phyloP scores from a whole-genome alignment of 73 alveolate genomes.

The Paramecium octaurelia region DNA sequence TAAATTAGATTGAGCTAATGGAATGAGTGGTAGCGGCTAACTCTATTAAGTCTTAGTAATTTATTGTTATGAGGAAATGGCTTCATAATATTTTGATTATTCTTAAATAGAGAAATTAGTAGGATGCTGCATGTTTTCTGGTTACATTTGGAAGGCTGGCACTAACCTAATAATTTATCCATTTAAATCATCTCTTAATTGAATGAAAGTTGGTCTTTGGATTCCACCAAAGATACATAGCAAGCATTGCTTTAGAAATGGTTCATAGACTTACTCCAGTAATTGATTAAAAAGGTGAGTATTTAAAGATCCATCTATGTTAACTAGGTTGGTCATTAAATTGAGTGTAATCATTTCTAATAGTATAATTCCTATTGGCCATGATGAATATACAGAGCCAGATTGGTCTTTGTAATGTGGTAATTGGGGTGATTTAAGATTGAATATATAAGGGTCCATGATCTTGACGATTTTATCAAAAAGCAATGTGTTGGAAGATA shows the following conservation, averaged over 20 bases:
- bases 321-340: not conserved
- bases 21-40: not conserved
- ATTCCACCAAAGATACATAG: not conserved
- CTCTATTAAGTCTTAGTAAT: not conserved
- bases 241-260: not conserved
- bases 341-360: not conserved
- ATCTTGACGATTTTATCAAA: not conserved
- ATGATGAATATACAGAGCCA: not conserved
- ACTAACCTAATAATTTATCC: not conserved
- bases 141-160: not conserved
- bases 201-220: not conserved
- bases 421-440: not conserved
- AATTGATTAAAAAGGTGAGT: not conserved
- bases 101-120: constrained; percentile 5
- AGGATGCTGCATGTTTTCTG: not conserved
- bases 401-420: not conserved
- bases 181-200: not conserved
- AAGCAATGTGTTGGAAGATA: not conserved
- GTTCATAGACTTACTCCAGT: not conserved
- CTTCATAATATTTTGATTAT: not conserved
- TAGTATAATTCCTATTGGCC: not conserved
- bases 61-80: not conserved
- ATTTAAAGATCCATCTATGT: not conserved
- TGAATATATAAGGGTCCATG: not conserved
- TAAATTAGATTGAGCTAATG: not conserved